Percentiles rank a stretch among this genome's conserved stretches.
Conservation (phyloP, 2,329 filamentous ascomycete species). For the Fonsecaea pugnacius region DNA sequence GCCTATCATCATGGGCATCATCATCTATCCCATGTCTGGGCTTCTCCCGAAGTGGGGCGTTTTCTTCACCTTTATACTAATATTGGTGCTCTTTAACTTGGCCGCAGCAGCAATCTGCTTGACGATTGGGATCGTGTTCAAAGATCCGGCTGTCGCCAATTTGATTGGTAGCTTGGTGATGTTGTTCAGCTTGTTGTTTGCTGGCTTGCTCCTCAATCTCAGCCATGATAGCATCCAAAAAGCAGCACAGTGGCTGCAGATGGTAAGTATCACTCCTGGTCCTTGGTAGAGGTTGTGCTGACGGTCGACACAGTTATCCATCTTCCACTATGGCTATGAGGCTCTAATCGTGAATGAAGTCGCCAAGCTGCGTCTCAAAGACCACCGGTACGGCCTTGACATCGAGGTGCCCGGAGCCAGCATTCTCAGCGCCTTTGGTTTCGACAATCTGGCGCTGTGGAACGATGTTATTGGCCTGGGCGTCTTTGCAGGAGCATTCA, state of each 20-base stretch:
- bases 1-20: conserved; percentile 90
- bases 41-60: conserved; percentile 78
- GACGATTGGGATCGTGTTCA: conserved; percentile 95
- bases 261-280: conserved; percentile 48
- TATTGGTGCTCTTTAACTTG: conserved; percentile 93
- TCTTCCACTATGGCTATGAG: conserved; percentile 98
- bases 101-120: conserved; percentile 91
- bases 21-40: conserved; percentile 97
- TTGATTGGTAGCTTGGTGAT: conserved; percentile 93
- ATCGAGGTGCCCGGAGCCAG: conserved; percentile 94
- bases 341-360: conserved; percentile 97
- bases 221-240: conserved; percentile 71
- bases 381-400: conserved; percentile 93
- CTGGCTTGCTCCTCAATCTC: conserved; percentile 90
- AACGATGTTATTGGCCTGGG: conserved; percentile 78
- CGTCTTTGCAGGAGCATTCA: conserved; percentile 79
- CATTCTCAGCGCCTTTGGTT: conserved; percentile 93
- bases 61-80: conserved; percentile 88
- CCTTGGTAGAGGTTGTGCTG: conserved; percentile 35
- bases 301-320: conserved; percentile 67
- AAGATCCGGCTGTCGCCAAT: conserved; percentile 87
- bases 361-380: conserved; percentile 81
- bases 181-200: conserved; percentile 95
- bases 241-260: conserved; percentile 86
- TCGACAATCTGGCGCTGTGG: conserved; percentile 86